These are phyloP conservation scores for Casuarina cunninghamiana DNA, from an alignment of 306 rosid genomes.

Conservation along the genomic window DNA sequence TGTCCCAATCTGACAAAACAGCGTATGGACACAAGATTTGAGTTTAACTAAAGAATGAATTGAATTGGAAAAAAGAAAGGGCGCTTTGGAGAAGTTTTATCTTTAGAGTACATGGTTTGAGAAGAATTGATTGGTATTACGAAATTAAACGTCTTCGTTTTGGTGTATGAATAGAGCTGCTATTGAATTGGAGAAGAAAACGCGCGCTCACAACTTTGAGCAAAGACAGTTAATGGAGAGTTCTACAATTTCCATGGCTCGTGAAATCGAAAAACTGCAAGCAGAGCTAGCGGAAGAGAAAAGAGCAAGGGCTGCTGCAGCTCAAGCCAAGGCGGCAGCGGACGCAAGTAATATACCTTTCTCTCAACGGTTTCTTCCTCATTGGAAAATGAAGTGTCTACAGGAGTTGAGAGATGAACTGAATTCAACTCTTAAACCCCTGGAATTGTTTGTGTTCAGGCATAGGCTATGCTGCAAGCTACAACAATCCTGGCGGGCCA, in stretches of 20 bases:
- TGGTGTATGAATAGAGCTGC: conserved; percentile 56
- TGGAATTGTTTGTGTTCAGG: conserved; percentile 41
- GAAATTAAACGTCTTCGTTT: background rate
- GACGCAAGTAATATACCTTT: conserved; percentile 55
- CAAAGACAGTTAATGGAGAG: conserved; percentile 62
- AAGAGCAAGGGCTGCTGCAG: conserved; percentile 63
- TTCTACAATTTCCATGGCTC: conserved; percentile 56
- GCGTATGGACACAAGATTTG: background rate
- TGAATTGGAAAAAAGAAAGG: background rate
- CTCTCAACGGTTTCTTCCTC: background rate
- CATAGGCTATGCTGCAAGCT: conserved; percentile 50
- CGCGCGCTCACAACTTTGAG: conserved; percentile 57
- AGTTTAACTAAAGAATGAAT: background rate
- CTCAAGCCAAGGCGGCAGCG: conserved; percentile 41
- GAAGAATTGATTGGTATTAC: background rate
- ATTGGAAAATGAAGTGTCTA: conserved; percentile 12
- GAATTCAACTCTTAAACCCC: conserved; percentile 2
- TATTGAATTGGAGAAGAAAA: conserved; percentile 74
- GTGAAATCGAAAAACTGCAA: conserved; percentile 68
- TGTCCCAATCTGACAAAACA: background rate
- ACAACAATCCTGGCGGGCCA: conserved; percentile 51
- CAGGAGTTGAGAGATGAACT: conserved; percentile 7
- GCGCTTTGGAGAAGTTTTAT: background rate
- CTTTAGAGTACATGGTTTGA: background rate
- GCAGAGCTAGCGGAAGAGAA: conserved; percentile 81